These are phyloP conservation scores for Styphnolobium japonicum DNA, from an alignment of 306 rosid species.

Conservation along the genomic window DNA sequence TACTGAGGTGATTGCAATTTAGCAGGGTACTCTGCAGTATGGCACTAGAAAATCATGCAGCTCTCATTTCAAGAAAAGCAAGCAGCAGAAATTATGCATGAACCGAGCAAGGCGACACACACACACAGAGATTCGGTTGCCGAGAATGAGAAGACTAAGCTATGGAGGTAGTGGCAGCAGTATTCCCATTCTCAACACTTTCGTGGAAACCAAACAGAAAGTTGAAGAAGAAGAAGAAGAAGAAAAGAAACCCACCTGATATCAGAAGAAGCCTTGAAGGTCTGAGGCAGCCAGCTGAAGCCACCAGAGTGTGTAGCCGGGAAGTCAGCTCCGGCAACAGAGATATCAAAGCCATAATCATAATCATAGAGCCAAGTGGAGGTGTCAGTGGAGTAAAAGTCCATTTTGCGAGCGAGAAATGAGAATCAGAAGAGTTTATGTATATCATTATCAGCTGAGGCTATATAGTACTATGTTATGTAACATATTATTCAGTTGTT, in stretches of 20 bases:
- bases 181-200: not conserved
- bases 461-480: not conserved
- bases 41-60: not conserved
- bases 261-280: conserved; percentile 38
- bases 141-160: too few species aligned
- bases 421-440: not conserved
- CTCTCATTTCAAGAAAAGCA: not conserved
- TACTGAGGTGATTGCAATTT: not conserved
- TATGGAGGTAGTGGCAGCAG: too few species aligned
- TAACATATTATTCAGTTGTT: not conserved
- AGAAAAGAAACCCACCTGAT: conserved; percentile 40
- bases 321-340: conserved; percentile 42
- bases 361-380: conserved; percentile 62
- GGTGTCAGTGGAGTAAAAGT: conserved; percentile 39
- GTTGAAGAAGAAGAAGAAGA: too few species aligned
- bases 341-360: conserved; percentile 42
- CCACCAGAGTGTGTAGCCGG: conserved; percentile 35
- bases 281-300: conserved; percentile 53
- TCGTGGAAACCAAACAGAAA: too few species aligned
- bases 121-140: not conserved
- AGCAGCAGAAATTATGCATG: not conserved
- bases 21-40: too few species aligned
- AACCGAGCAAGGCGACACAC: not conserved
- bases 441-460: not conserved
- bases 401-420: conserved; percentile 43